phyloP scores from a whole-genome alignment of 2,329 filamentous ascomycete genomes.

The Karstenula rhodostoma region DNA sequence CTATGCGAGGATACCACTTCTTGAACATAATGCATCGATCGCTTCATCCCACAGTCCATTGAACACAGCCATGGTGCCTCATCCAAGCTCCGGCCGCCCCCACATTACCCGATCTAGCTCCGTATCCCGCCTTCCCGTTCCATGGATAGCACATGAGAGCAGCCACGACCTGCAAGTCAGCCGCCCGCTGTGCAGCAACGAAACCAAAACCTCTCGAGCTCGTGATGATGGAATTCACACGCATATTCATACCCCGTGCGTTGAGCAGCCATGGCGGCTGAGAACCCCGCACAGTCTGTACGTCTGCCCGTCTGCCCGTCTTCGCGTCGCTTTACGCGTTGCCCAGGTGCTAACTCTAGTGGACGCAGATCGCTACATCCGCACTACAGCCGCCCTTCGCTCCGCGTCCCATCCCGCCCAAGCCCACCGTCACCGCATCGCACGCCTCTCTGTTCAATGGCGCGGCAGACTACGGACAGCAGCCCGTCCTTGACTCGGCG shows the following conservation, averaged over 20 bases:
- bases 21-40: neutral
- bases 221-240: neutral
- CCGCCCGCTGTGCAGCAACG: neutral
- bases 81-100: neutral
- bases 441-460: conserved; percentile 19
- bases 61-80: neutral
- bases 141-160: neutral
- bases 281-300: conserved; percentile 16
- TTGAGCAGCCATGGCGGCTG: conserved; percentile 15
- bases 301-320: neutral
- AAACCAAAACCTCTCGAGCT: neutral
- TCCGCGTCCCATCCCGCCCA: conserved; percentile 32
- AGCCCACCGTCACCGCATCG: conserved; percentile 15
- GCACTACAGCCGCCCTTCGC: conserved; percentile 36
- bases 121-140: conserved; percentile 6
- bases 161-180: conserved; percentile 2
- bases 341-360: conserved; percentile 9
- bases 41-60: neutral
- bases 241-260: neutral
- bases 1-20: neutral
- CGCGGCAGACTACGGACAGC: conserved; percentile 17
- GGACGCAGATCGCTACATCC: conserved; percentile 12
- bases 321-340: neutral
- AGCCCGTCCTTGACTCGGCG: conserved; percentile 31
- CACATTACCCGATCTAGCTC: conserved; percentile 12